Base-by-base conservation (phyloP, 2,329 filamentous ascomycete genomes). In the Graphilbum fragrans region DNA sequence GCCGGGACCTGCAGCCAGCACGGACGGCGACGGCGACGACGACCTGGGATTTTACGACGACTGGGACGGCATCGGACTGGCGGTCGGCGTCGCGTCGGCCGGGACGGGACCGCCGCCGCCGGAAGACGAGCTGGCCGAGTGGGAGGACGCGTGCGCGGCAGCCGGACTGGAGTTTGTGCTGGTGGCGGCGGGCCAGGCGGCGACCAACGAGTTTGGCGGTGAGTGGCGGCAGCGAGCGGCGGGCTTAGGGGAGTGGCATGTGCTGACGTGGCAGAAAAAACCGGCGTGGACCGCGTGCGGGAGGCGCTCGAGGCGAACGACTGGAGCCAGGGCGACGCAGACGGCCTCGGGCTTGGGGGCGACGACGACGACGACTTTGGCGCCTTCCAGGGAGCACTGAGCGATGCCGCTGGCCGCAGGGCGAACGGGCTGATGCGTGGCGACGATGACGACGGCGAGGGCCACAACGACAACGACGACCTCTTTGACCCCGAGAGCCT, bases 221-320 rank as follows among this genome's bases (percentile, higher is more conserved):
- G 53, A 40, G 66, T 58, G 38, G 39, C 10, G 22, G 19, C n/a
- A n/a, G n/a, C n/a, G n/a, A n/a, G n/a, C n/a, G n/a, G n/a, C n/a
- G 5, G 19, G 8, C n/a, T 29, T 29, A 6, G 19, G 9, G 8
- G 4, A 20, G 6, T 38, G 20, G 5, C 6, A 16, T 11, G 23
- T 38, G 16, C 41, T 39, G 11, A 37, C 38, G 18, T 6, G 19
- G 21, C 35, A 50, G 50, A 52, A 35, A 50, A 49, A 33, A 51
- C 48, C 3, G 50, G 49, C 16, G 65, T 81, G 31, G 62, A 70
- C 1, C 66, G 79, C 10, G 65, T 75, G 3, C 62, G 65, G 9
- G 77, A 82, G 52, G 78, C 77, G 0, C 57, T 83, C 14, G 69
- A 82, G 52, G 64, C 76, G 16, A 82, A 81, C 52, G 77, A 81